These are phyloP conservation scores for Chlamydomonas reinhardtii DNA, from an alignment of 163 green algal species.

Conservation along the genomic window DNA sequence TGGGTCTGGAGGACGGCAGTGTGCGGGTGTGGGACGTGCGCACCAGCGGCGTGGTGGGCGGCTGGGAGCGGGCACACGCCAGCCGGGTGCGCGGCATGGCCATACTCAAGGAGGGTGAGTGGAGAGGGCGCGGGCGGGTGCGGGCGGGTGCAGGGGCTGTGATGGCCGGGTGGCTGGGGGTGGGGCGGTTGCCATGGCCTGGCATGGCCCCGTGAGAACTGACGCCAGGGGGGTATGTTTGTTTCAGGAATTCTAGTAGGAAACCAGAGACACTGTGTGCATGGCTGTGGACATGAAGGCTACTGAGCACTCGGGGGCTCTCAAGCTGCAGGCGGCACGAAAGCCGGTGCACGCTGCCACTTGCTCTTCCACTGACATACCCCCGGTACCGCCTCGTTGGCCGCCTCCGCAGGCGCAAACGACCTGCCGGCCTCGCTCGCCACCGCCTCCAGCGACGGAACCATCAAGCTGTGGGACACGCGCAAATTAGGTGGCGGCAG, in stretches of 20 bases:
- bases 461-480: constrained; percentile 88
- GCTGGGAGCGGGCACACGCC: constrained; percentile 61
- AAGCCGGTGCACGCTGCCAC: too few relatives aligned
- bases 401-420: background rate
- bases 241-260: too few relatives aligned
- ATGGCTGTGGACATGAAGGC: too few relatives aligned
- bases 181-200: too few relatives aligned
- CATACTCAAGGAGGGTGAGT: constrained; percentile 43
- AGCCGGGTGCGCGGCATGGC: constrained; percentile 67
- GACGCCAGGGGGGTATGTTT: too few relatives aligned
- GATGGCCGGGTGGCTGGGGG: background rate
- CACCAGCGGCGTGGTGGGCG: constrained; percentile 15
- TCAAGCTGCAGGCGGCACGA: too few relatives aligned
- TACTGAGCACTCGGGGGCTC: too few relatives aligned
- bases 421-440: constrained; percentile 61
- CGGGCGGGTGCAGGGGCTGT: background rate
- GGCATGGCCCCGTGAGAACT: too few relatives aligned
- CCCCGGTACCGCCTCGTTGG: too few relatives aligned
- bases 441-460: constrained; percentile 82
- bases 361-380: too few relatives aligned
- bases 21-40: constrained; percentile 59
- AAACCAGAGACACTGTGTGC: too few relatives aligned
- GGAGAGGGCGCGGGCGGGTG: background rate
- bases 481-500: background rate
- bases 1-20: constrained; percentile 41